Evolutionary conservation across 2,329 filamentous ascomycete species (phyloP).

Genomic region (Neurospora sp.): DNA sequence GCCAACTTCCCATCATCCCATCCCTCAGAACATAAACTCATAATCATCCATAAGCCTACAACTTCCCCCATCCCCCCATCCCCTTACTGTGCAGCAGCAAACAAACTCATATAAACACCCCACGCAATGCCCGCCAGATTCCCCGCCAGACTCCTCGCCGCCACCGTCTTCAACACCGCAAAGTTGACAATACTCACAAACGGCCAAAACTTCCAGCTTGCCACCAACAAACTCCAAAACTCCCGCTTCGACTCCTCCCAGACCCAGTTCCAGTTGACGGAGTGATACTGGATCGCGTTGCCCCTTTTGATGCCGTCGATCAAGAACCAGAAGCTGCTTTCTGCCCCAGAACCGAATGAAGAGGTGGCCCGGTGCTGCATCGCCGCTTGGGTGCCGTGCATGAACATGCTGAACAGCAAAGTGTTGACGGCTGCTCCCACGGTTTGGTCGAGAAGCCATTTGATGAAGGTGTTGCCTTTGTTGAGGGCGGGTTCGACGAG

Average conservation of each 20-base stretch:
- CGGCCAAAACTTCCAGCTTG: slow-evolving; percentile 65
- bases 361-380: slow-evolving; percentile 32
- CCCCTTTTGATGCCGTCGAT: slow-evolving; percentile 11
- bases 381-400: slow-evolving; percentile 43
- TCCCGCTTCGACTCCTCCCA: slow-evolving; percentile 38
- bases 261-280: slow-evolving; percentile 35
- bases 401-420: slow-evolving; percentile 39
- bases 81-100: slow-evolving; percentile 27
- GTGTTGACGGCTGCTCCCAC: slow-evolving; percentile 48
- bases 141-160: slow-evolving; percentile 55
- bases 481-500: slow-evolving; percentile 44
- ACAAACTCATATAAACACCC: slow-evolving; percentile 60
- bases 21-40: background rate
- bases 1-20: background rate
- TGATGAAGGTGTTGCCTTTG: slow-evolving; percentile 35
- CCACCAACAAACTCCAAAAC: slow-evolving; percentile 54
- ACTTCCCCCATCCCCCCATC: background rate
- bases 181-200: slow-evolving; percentile 58
- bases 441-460: slow-evolving; percentile 42
- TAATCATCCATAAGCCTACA: background rate
- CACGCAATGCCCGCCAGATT: slow-evolving; percentile 59
- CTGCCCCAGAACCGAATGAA: slow-evolving; percentile 20
- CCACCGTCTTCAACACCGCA: slow-evolving; percentile 51
- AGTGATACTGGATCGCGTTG: slow-evolving; percentile 32
- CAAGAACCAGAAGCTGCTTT: slow-evolving; percentile 25